Percentiles rank a stretch among this genome's conserved stretches.
Evolutionary conservation across 2,329 filamentous ascomycete species (phyloP).

Genomic region (Aspergillus eucalypticola): DNA sequence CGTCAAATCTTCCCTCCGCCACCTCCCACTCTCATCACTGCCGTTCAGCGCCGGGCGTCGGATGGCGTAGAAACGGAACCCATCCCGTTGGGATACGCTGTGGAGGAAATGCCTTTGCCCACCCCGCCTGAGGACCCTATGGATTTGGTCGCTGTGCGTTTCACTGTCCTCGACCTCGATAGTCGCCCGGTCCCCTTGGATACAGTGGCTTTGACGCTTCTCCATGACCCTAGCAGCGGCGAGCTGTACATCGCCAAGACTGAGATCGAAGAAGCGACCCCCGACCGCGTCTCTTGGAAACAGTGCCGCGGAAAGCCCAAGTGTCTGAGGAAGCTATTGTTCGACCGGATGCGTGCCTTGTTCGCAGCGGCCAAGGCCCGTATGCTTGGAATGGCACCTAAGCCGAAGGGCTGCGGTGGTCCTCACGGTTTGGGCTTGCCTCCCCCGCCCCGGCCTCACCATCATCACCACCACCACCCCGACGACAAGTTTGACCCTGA

Average conservation of each 20-base stretch:
- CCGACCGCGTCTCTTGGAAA: slow-evolving; percentile 43
- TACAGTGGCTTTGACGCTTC: slow-evolving; percentile 43
- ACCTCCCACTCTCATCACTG: slow-evolving; percentile 32
- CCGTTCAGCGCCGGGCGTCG: slow-evolving; percentile 36
- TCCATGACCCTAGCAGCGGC: slow-evolving; percentile 35
- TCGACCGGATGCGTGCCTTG: slow-evolving; percentile 42
- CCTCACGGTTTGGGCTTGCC: slow-evolving; percentile 17
- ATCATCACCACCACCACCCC: slow-evolving; percentile 11
- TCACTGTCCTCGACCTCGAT: slow-evolving; percentile 49
- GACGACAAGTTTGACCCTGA: slow-evolving; percentile 13
- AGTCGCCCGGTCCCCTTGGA: slow-evolving; percentile 47
- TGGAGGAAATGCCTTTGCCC: slow-evolving; percentile 40
- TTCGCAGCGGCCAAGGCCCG: slow-evolving; percentile 41
- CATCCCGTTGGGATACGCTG: slow-evolving; percentile 45
- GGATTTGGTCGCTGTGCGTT: slow-evolving; percentile 42
- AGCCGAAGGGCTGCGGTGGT: slow-evolving; percentile 33
- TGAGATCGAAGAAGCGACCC: slow-evolving; percentile 39
- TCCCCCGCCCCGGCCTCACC: slow-evolving; percentile 13
- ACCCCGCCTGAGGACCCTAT: slow-evolving; percentile 32
- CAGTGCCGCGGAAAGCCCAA: slow-evolving; percentile 44
- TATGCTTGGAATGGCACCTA: slow-evolving; percentile 33
- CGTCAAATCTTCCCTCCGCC: slow-evolving; percentile 42
- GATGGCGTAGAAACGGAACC: slow-evolving; percentile 41
- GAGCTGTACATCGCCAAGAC: slow-evolving; percentile 41
- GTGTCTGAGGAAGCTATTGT: slow-evolving; percentile 41